Evolutionary conservation across 139 green algal genomes (phyloP).

Genomic region (Raphidocelis subcapitata): DNA sequence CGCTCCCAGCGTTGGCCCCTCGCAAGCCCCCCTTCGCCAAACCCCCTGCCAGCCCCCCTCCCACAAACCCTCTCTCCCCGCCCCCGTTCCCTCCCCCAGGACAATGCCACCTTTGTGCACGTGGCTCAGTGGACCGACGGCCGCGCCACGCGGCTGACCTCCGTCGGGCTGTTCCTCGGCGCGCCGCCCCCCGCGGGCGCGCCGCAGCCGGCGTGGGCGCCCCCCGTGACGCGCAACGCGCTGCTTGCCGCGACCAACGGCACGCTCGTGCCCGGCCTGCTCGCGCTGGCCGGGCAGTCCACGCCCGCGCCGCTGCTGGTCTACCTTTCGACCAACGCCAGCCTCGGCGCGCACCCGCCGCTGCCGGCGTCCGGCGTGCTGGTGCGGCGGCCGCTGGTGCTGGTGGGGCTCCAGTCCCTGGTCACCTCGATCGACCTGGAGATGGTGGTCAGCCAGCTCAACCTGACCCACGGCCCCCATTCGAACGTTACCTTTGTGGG

Average conservation of each 20-base stretch:
- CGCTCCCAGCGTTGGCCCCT: background rate
- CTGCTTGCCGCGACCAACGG: conserved; percentile 10
- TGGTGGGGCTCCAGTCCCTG: conserved; percentile 15
- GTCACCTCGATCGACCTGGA: conserved; percentile 26
- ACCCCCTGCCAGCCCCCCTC: background rate
- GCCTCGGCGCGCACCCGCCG: background rate
- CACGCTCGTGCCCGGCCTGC: conserved; percentile 13
- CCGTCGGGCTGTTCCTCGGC: conserved; percentile 1
- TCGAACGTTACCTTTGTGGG: conserved; percentile 14
- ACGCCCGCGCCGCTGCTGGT: conserved; percentile 16
- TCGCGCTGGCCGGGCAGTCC: background rate
- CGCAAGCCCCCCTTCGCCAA: background rate
- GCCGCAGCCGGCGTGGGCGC: background rate
- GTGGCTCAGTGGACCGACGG: conserved; percentile 6
- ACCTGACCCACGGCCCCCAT: background rate
- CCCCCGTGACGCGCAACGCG: conserved; percentile 1
- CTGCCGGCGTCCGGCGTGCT: conserved; percentile 3
- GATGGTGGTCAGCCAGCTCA: conserved; percentile 30
- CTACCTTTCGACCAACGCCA: conserved; percentile 25
- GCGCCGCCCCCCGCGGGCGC: background rate
- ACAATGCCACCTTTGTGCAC: conserved; percentile 11
- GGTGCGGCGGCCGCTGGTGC: conserved; percentile 11
- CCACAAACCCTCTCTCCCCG: background rate
- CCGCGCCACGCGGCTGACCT: background rate
- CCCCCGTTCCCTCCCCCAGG: conserved; percentile 8